Conservation (phyloP, 768 basidiomycete genomes). For the Gloeostereum incarnatum region DNA sequence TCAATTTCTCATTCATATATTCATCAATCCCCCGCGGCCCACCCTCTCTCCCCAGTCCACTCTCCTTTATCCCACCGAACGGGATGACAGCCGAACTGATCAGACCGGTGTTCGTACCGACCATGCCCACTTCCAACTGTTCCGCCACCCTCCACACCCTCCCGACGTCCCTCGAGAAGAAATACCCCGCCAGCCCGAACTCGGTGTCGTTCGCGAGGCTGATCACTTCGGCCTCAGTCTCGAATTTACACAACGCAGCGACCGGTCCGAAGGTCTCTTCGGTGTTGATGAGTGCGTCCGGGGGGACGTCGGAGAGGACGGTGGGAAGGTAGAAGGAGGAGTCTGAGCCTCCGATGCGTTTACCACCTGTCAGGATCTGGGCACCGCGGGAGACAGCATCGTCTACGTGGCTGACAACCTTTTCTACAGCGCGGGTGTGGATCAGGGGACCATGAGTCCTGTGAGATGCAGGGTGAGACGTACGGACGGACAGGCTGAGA, state of each 20-base stretch:
- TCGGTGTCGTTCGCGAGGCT: constrained; percentile 75
- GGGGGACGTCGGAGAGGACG: constrained; percentile 77
- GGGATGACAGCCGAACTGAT: constrained; percentile 77
- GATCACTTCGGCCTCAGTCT: constrained; percentile 91
- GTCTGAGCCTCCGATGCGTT: constrained; percentile 44
- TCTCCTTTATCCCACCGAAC: constrained; percentile 90
- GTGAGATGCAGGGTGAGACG: not conserved
- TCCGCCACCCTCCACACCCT: constrained; percentile 94
- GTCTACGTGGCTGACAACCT: constrained; percentile 78
- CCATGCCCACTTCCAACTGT: constrained; percentile 88
- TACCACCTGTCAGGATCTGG: constrained; percentile 85
- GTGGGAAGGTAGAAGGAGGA: constrained; percentile 79
- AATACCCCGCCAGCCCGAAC: constrained; percentile 90
- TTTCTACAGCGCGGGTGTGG: constrained; percentile 75
- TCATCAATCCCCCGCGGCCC: constrained; percentile 84
- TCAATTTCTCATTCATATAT: constrained; percentile 76
- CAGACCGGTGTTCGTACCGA: constrained; percentile 73
- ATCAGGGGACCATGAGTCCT: constrained; percentile 96
- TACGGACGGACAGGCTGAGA: too few species aligned
- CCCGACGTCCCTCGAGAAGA: constrained; percentile 80
- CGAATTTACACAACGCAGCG: constrained; percentile 81
- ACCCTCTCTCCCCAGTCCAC: constrained; percentile 81
- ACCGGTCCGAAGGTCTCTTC: constrained; percentile 98
- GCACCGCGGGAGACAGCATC: constrained; percentile 85
- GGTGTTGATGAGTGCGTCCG: constrained; percentile 48